Percentiles rank a stretch among this genome's conserved stretches.
phyloP scores from a whole-genome alignment of 768 basidiomycete genomes.

The Pisolithus microcarpus region DNA sequence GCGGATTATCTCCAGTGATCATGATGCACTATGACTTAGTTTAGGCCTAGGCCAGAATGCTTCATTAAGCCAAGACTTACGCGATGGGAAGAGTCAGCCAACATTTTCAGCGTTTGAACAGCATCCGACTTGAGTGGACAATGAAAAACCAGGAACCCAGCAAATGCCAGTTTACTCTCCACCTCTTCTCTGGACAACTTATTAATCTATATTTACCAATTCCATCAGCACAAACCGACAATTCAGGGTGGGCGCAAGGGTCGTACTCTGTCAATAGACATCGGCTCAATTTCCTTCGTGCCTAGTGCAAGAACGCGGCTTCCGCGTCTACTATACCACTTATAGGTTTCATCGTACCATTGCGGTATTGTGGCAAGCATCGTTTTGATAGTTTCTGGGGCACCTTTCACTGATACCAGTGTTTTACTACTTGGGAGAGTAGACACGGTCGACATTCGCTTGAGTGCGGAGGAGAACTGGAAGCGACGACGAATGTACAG shows the following conservation, averaged over 20 bases:
- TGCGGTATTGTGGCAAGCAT: conserved; percentile 75
- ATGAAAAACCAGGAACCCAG: conserved; percentile 98
- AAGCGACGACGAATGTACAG: conserved; percentile 83
- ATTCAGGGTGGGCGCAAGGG: neutral
- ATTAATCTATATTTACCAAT: conserved; percentile 56
- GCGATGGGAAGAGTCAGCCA: conserved; percentile 92
- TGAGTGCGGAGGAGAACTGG: conserved; percentile 96
- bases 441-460: conserved; percentile 92
- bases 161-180: conserved; percentile 74
- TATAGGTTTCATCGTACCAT: conserved; percentile 89
- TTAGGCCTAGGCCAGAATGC: neutral
- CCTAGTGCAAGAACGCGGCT: conserved; percentile 91
- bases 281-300: conserved; percentile 69
- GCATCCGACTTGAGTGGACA: conserved; percentile 96
- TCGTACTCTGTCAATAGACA: conserved; percentile 68
- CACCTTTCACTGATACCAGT: conserved; percentile 84
- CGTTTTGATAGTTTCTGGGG: conserved; percentile 89
- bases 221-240: neutral
- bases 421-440: conserved; percentile 55
- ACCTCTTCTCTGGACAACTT: conserved; percentile 76
- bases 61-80: conserved; percentile 40
- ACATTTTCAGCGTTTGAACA: conserved; percentile 83
- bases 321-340: conserved; percentile 88
- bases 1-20: conserved; percentile 98
- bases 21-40: conserved; percentile 73